Conservation (phyloP, 1,139 yeast species). For the Blastobotrys ciferrii region DNA sequence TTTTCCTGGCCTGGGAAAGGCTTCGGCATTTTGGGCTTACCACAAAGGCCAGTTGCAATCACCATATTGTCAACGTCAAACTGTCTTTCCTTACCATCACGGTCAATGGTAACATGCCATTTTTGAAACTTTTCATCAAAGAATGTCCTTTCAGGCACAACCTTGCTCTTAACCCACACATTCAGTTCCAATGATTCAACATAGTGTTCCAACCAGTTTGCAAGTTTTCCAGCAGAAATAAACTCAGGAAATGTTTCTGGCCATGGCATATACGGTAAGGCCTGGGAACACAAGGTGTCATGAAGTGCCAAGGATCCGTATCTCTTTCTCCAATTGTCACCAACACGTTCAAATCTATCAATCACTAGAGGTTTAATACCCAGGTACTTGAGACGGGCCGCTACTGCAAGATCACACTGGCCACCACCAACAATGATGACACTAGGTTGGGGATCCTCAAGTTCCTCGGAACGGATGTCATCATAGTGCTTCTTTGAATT, state of each 20-base stretch:
- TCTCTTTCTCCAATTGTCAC: slow-evolving; percentile 48
- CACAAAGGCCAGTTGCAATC: slow-evolving; percentile 45
- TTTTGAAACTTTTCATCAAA: slow-evolving; percentile 34
- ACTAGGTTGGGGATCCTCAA: slow-evolving; percentile 37
- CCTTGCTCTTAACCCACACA: slow-evolving; percentile 40
- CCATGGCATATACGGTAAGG: slow-evolving; percentile 41
- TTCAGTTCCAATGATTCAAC: slow-evolving; percentile 44
- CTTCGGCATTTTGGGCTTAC: slow-evolving; percentile 40
- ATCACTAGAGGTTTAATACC: slow-evolving; percentile 42
- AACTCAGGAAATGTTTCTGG: slow-evolving; percentile 45
- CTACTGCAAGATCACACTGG: slow-evolving; percentile 44
- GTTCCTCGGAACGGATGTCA: slow-evolving; percentile 11
- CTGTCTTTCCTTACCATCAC: slow-evolving; percentile 16
- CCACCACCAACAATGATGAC: slow-evolving; percentile 48
- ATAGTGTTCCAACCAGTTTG: slow-evolving; percentile 44
- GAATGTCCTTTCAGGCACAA: slow-evolving; percentile 28
- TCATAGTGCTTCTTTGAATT: slow-evolving; percentile 36
- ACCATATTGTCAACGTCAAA: slow-evolving; percentile 39
- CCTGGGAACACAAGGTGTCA: slow-evolving; percentile 46
- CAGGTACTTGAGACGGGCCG: slow-evolving; percentile 44
- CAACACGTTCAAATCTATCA: slow-evolving; percentile 40
- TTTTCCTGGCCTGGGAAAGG: slow-evolving; percentile 38
- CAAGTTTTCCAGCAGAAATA: slow-evolving; percentile 46
- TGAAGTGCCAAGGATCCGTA: slow-evolving; percentile 46
- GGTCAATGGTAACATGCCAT: slow-evolving; percentile 38